A percentile compares a stretch with the other conserved stretches of the same genome.
Conservation (phyloP, 2,329 filamentous ascomycete species). For the Neonectria magnoliae region DNA sequence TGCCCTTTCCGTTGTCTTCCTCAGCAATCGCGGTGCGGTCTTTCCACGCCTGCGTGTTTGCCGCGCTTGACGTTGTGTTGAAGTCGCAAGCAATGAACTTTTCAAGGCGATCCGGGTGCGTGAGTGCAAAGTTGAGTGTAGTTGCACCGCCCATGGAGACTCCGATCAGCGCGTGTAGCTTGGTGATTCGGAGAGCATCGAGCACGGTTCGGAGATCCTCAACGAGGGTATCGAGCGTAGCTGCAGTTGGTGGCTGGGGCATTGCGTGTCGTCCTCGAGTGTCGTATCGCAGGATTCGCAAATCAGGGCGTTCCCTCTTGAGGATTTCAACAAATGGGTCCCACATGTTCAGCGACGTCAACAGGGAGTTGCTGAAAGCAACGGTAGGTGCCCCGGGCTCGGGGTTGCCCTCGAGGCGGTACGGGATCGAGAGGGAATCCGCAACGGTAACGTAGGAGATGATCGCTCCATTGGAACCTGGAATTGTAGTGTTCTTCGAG, state of each 20-base stretch:
- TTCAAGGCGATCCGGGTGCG: constrained; percentile 66
- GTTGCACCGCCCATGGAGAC: constrained; percentile 87
- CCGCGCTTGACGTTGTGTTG: constrained; percentile 75
- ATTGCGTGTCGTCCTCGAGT: constrained; percentile 72
- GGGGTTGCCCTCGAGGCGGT: constrained; percentile 77
- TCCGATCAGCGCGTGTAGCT: constrained; percentile 74
- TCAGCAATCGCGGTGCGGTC: constrained; percentile 78
- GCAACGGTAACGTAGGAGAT: constrained; percentile 73
- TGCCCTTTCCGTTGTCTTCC: constrained; percentile 64
- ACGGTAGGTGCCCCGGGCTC: constrained; percentile 75
- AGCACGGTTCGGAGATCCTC: constrained; percentile 75
- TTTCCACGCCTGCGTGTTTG: constrained; percentile 82
- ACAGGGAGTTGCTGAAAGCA: constrained; percentile 81
- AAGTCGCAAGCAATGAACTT: constrained; percentile 82
- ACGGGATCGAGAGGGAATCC: constrained; percentile 76
- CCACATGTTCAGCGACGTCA: constrained; percentile 85
- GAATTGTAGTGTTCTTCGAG: constrained; percentile 63
- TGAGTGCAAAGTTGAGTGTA: constrained; percentile 76
- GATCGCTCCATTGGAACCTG: constrained; percentile 63
- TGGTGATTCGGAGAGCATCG: constrained; percentile 73
- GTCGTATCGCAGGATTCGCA: constrained; percentile 81
- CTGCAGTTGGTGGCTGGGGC: constrained; percentile 58
- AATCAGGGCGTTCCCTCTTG: constrained; percentile 66
- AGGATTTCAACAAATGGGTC: constrained; percentile 75
- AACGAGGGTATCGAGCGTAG: constrained; percentile 72